A percentile compares a stretch with the other conserved stretches of the same genome.
Conservation (phyloP, 2,329 filamentous ascomycete species). For the Colletotrichum paranaense region DNA sequence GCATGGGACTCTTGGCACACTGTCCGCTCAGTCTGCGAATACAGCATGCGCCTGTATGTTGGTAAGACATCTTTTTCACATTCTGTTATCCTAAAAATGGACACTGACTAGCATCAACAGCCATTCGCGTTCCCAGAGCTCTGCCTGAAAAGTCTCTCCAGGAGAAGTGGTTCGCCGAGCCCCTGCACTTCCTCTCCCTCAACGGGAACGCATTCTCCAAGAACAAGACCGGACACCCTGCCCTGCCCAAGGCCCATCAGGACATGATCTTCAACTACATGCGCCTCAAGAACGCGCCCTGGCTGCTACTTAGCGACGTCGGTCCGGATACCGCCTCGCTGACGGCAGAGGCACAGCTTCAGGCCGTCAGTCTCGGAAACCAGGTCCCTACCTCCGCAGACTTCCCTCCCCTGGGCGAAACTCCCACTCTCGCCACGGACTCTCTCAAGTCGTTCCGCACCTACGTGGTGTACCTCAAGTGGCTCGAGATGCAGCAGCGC, state of each 20-base stretch:
- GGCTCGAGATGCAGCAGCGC: slow-evolving; percentile 86
- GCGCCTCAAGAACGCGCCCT: slow-evolving; percentile 71
- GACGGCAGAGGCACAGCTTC: slow-evolving; percentile 26
- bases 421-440: slow-evolving; percentile 43
- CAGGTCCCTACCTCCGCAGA: slow-evolving; percentile 56
- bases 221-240: slow-evolving; percentile 71
- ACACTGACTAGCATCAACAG: slow-evolving; percentile 45
- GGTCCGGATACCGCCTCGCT: slow-evolving; percentile 54
- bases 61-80: slow-evolving; percentile 68
- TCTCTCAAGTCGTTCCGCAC: slow-evolving; percentile 40
- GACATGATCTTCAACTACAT: slow-evolving; percentile 71
- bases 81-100: background rate
- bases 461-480: slow-evolving; percentile 83
- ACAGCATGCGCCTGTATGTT: slow-evolving; percentile 82
- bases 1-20: slow-evolving; percentile 96
- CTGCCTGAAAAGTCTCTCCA: slow-evolving; percentile 71
- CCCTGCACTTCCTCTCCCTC: slow-evolving; percentile 71
- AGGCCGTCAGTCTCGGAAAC: slow-evolving; percentile 38
- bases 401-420: slow-evolving; percentile 79
- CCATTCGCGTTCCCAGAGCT: slow-evolving; percentile 66
- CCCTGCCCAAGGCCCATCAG: slow-evolving; percentile 71
- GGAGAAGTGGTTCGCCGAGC: slow-evolving; percentile 77
- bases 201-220: slow-evolving; percentile 64
- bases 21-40: slow-evolving; percentile 86
- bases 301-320: slow-evolving; percentile 72